Conservation (phyloP, 1,139 yeast genomes). For the Blastobotrys raffinosifermentans region DNA sequence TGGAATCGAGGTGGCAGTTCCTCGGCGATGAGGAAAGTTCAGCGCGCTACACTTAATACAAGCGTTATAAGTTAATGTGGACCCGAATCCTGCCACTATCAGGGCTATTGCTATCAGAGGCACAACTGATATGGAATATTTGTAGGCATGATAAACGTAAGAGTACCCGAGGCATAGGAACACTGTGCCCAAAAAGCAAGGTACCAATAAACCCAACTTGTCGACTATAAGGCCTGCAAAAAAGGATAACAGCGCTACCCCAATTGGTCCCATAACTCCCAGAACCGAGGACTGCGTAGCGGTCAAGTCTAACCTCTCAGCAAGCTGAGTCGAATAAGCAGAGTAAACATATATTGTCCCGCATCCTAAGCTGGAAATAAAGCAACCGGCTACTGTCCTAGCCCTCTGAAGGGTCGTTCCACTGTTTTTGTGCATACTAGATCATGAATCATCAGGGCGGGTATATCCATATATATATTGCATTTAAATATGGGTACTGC, state of each 20-base stretch:
- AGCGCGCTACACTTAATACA: slow-evolving; percentile 33
- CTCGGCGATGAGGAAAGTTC: slow-evolving; percentile 31
- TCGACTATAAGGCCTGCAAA: slow-evolving; percentile 55
- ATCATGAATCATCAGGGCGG: too few relatives aligned
- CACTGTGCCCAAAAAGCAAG: slow-evolving; percentile 34
- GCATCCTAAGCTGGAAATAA: slow-evolving; percentile 43
- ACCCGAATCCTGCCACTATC: slow-evolving; percentile 30
- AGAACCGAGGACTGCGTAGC: slow-evolving; percentile 51
- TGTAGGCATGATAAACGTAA: slow-evolving; percentile 23
- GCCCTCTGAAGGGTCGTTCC: too few relatives aligned
- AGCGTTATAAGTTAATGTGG: slow-evolving; percentile 30
- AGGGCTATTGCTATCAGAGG: slow-evolving; percentile 25
- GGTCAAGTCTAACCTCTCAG: slow-evolving; percentile 43
- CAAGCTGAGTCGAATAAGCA: slow-evolving; percentile 57
- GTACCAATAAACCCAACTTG: slow-evolving; percentile 43
- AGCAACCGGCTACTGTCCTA: slow-evolving; percentile 17
- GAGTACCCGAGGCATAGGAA: slow-evolving; percentile 25
- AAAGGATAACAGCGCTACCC: slow-evolving; percentile 53
- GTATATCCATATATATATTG: too few relatives aligned
- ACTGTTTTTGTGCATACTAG: too few relatives aligned
- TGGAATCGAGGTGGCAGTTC: slow-evolving; percentile 34
- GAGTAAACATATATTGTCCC: slow-evolving; percentile 57
- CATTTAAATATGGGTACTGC: too few relatives aligned
- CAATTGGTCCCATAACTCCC: slow-evolving; percentile 52
- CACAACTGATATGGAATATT: slow-evolving; percentile 18